phyloP scores from a whole-genome alignment of 495 filamentous ascomycete species.

The Pseudoneurospora amorphoporcata region DNA sequence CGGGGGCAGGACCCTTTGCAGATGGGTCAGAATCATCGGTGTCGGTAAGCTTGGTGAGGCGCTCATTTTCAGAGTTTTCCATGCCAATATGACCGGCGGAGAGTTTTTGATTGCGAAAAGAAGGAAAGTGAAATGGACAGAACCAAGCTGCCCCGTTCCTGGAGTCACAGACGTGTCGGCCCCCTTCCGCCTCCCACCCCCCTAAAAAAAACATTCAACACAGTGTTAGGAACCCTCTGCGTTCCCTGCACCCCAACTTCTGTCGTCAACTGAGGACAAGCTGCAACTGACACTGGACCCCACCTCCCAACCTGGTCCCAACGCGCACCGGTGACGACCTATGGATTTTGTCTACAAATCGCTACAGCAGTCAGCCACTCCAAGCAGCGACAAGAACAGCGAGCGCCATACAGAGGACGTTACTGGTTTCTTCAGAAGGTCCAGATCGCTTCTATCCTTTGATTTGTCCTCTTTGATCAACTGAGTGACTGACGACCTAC shows the following conservation, averaged over 20 bases:
- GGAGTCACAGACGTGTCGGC: background rate
- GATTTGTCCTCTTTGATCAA: background rate
- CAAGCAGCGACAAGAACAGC: background rate
- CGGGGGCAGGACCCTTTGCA: background rate
- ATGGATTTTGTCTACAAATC: background rate
- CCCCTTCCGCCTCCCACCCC: background rate
- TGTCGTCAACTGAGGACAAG: background rate
- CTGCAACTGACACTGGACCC: background rate
- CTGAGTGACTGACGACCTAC: background rate
- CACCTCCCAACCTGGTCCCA: background rate
- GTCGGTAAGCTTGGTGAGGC: background rate
- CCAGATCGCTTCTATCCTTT: background rate
- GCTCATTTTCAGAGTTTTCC: background rate
- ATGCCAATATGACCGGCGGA: background rate
- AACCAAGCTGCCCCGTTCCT: background rate
- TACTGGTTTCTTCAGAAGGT: background rate
- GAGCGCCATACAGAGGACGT: background rate
- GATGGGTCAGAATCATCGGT: background rate
- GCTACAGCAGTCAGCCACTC: background rate
- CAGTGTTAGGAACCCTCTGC: background rate
- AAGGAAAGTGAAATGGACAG: background rate
- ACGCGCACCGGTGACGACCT: background rate
- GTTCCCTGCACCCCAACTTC: background rate
- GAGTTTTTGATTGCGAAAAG: background rate
- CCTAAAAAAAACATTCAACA: background rate